These are phyloP conservation scores for Ballota nigra DNA, from an alignment of 257 asterid species.

Conservation along the genomic window DNA sequence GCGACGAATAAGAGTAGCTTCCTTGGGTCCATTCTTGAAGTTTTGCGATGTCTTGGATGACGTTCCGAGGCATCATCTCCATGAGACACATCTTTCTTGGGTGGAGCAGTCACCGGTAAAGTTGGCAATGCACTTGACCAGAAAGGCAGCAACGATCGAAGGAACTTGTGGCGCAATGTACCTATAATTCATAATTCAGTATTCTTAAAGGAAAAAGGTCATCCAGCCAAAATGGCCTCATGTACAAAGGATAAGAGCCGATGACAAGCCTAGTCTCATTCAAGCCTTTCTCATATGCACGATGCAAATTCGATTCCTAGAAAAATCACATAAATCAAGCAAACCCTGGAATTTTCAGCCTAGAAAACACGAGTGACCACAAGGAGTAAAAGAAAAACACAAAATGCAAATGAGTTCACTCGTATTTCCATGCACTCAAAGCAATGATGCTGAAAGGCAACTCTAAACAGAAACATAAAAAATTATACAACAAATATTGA, in stretches of 20 bases:
- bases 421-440: not conserved
- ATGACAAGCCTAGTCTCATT: not conserved
- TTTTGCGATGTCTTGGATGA: conserved; percentile 60
- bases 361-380: not conserved
- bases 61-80: conserved; percentile 71
- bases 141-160: conserved; percentile 83
- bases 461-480: not conserved
- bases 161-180: conserved; percentile 67
- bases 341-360: not conserved
- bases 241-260: too few relatives aligned
- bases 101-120: conserved; percentile 92
- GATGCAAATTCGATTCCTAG: not conserved
- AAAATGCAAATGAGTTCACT: not conserved
- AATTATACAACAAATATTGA: not conserved
- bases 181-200: conserved; percentile 37
- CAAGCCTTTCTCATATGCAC: not conserved
- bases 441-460: not conserved
- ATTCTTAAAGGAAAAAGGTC: not conserved
- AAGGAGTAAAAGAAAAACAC: not conserved
- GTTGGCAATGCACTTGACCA: conserved; percentile 90
- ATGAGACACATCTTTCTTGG: conserved; percentile 62
- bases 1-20: conserved; percentile 76
- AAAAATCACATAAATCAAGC: not conserved
- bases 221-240: too few relatives aligned
- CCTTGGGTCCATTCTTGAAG: conserved; percentile 92